Evolutionary conservation across 2,329 filamentous ascomycete genomes (phyloP).

Genomic region (Paracoccidioides brasiliensis): DNA sequence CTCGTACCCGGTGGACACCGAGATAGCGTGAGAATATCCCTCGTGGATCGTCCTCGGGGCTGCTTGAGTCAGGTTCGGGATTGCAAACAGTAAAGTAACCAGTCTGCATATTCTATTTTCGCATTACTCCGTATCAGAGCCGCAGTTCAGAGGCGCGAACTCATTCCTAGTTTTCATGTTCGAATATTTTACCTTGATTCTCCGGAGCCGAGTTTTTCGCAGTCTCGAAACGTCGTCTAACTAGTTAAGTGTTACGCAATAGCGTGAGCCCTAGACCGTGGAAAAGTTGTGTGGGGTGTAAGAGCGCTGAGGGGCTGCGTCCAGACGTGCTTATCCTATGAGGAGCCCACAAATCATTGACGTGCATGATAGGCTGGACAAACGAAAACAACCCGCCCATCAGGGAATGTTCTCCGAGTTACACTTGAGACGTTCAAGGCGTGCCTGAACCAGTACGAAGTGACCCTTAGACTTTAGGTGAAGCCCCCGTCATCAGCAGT

Average conservation of each 20-base stretch:
- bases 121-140: background rate
- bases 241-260: slow-evolving; percentile 1
- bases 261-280: slow-evolving; percentile 1
- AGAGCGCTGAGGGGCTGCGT: background rate
- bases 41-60: background rate
- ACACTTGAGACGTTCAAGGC: background rate
- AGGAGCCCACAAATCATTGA: background rate
- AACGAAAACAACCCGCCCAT: background rate
- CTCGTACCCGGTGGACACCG: background rate
- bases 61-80: no score
- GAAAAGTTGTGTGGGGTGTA: background rate
- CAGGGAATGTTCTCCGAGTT: background rate
- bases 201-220: background rate
- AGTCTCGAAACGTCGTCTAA: background rate
- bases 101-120: no score
- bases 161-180: background rate
- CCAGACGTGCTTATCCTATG: background rate
- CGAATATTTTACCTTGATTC: background rate
- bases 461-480: background rate
- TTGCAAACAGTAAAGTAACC: no score
- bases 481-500: background rate
- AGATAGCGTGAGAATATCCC: background rate
- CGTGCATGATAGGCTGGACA: background rate
- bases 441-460: background rate
- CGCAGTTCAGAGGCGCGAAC: background rate